Evolutionary conservation across 2,329 filamentous ascomycete genomes (phyloP), one percentile per base, ranked within the genome.

Genomic region (Rutstroemia sp.): DNA sequence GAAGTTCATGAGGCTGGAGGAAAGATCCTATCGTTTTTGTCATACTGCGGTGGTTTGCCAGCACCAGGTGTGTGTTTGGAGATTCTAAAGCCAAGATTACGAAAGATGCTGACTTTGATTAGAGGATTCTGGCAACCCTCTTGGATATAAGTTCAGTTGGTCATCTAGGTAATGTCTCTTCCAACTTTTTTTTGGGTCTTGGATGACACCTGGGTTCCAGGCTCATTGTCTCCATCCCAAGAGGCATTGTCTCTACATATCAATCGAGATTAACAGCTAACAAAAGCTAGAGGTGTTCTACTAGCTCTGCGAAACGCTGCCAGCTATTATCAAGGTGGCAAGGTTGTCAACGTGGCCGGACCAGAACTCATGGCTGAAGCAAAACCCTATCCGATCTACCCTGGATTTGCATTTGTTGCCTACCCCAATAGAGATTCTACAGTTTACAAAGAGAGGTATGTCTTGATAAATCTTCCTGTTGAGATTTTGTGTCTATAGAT

Each of bases 371-470:
- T 97, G 92, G 86, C 77, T 60, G 82, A 81, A 50, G 90, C 92
- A 41, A 92, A 95, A 79, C 89, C 90, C 50, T 96, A 95, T 80
- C 84, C 81, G 74, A 94, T 92, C 77, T 95, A 91, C 77, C 88
- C 88, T 38, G 58, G 58, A 16, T 96, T 85, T 72, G 86, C 87
- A 52, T 92, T 95, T 66, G 91, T 96, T 64, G 90, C 87, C 44
- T 97, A 97, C 75, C 88, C 88, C 57, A 97, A 97, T 83, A 81
- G 92, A 65, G 92, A 97, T 75, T 92, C 86, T 19, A 94, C 89
- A 5, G n/a, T 19, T 6, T 42, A 42, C 16, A 42, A 42, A 19
- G 39, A 42, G 54, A 84, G 89, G 30, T 34, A 10, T 9, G 30
- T 34, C 30, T 34, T 12, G 10, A 12, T 3, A 12, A 12, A 30